A percentile compares a stretch with the other conserved stretches of the same genome.
phyloP scores from a whole-genome alignment of 129 eudicot species.

The Arctium lappa region DNA sequence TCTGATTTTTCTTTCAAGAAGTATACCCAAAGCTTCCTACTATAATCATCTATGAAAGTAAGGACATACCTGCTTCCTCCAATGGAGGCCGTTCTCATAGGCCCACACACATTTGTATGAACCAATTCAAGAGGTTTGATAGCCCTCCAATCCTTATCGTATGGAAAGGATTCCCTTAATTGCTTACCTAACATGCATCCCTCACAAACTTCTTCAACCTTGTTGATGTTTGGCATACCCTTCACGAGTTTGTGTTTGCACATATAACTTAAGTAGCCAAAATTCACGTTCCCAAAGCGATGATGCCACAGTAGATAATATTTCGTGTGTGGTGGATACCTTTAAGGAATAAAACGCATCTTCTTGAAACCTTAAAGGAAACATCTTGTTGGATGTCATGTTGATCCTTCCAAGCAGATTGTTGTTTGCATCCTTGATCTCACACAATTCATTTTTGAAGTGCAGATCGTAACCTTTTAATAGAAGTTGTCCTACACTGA shows the following conservation, averaged over 20 bases:
- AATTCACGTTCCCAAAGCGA: constrained; percentile 6
- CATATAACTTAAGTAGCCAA: background rate
- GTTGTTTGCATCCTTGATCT: background rate
- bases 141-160: too few species aligned
- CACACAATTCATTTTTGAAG: background rate
- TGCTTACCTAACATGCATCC: too few species aligned
- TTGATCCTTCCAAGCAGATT: background rate
- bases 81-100: too few species aligned
- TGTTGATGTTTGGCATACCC: too few species aligned
- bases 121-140: too few species aligned
- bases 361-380: background rate
- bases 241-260: background rate
- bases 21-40: too few species aligned
- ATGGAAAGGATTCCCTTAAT: too few species aligned
- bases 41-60: too few species aligned
- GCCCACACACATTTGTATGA: too few species aligned
- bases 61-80: too few species aligned
- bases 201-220: too few species aligned
- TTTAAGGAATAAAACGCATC: background rate
- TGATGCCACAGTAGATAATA: constrained; percentile 8
- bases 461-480: background rate
- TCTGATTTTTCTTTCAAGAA: too few species aligned
- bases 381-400: background rate
- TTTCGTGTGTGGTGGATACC: background rate
- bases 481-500: background rate